phyloP scores from a whole-genome alignment of 441 rosid species.

The Gossypium lobatum region DNA sequence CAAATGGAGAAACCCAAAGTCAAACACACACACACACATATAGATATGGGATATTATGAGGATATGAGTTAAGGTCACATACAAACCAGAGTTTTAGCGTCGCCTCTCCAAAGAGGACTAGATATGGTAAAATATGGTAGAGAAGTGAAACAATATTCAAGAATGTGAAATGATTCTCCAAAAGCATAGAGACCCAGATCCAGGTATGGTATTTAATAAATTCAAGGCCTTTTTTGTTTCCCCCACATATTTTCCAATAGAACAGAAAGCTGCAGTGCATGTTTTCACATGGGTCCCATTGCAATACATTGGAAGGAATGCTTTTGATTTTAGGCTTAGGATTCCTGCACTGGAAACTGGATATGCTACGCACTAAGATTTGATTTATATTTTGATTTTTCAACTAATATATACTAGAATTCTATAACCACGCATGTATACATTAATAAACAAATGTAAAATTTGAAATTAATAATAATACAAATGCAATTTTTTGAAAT shows the following conservation, averaged over 20 bases:
- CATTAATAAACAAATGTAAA: no score
- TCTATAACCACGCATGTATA: no score
- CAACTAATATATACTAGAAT: no score
- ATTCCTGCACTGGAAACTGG: constrained; percentile 16
- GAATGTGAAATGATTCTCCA: neutral
- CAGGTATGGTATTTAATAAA: neutral
- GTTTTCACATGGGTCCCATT: constrained; percentile 19
- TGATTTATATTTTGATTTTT: no score
- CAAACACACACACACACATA: no score
- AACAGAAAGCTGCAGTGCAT: neutral
- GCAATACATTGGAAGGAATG: neutral
- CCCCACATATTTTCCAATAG: neutral
- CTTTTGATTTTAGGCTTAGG: constrained; percentile 1
- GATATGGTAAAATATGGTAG: neutral
- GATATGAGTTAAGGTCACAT: no score
- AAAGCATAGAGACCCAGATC: neutral
- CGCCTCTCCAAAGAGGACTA: no score
- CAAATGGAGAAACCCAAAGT: neutral
- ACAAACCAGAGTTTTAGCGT: no score
- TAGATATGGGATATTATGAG: no score
- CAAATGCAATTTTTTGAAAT: no score
- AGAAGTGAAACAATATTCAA: neutral
- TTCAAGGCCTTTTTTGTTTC: neutral
- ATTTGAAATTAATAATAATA: no score
- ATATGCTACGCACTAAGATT: no score